A percentile compares a stretch with the other conserved stretches of the same genome.
Conservation (phyloP, 257 asterid species). For the Leonotis leonurus region DNA sequence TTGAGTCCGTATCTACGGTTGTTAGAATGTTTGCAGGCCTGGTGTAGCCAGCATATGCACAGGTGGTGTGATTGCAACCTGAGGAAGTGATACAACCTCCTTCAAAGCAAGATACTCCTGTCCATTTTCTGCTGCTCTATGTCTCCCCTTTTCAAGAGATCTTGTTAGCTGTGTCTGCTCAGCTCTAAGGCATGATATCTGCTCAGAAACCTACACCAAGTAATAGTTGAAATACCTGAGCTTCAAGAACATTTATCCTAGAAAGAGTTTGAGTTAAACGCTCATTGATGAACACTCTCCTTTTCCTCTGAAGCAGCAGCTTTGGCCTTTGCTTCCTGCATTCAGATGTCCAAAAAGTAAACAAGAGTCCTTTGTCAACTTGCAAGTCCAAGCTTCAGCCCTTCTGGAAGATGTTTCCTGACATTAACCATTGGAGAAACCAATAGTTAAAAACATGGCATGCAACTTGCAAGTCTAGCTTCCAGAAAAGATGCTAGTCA, state of each 20-base stretch:
- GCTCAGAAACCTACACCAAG: conserved; percentile 29
- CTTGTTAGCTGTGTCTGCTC: conserved; percentile 89
- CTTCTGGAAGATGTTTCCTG: conserved; percentile 86
- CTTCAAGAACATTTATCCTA: conserved; percentile 88
- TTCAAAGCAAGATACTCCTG: conserved; percentile 86
- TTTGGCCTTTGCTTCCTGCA: conserved; percentile 90
- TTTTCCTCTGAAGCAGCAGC: conserved; percentile 92
- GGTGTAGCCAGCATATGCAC: too few species aligned
- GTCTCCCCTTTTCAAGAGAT: conserved; percentile 90
- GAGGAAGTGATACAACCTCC: too few species aligned
- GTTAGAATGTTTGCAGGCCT: too few species aligned
- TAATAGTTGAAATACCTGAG: too few species aligned
- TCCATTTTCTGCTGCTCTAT: conserved; percentile 75
- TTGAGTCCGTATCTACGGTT: too few species aligned
- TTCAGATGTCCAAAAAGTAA: conserved; percentile 10
- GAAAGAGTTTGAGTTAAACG: conserved; percentile 91
- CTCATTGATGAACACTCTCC: conserved; percentile 82
- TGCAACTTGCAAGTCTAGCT: conserved; percentile 1
- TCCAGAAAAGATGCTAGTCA: neutral
- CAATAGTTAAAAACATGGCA: too few species aligned
- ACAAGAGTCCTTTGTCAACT: too few species aligned
- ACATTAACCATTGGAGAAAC: conserved; percentile 18
- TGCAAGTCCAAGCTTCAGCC: conserved; percentile 81
- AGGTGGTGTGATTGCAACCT: too few species aligned
- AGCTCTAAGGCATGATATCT: conserved; percentile 95